A percentile compares a stretch with the other conserved stretches of the same genome.
phyloP scores from a whole-genome alignment of 495 filamentous ascomycete species.

The Penicillium diatomitis region DNA sequence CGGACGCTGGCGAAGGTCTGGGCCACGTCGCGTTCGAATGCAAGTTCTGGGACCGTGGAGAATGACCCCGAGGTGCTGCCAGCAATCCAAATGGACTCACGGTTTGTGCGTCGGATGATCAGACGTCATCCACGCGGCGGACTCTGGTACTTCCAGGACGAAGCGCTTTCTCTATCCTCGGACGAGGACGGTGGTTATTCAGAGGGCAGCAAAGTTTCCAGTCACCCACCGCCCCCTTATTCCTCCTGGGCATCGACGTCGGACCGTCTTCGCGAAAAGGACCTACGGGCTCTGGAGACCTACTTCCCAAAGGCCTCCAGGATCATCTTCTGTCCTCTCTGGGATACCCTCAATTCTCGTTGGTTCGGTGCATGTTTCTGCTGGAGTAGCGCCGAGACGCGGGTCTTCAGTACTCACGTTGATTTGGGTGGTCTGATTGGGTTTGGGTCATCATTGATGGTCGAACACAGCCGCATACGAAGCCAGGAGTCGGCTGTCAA shows the following conservation, averaged over 20 bases:
- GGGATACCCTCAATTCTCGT: conserved; percentile 46
- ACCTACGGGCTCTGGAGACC: conserved; percentile 14
- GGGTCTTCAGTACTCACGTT: conserved; percentile 12
- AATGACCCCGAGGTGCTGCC: not conserved
- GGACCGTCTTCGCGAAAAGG: not conserved
- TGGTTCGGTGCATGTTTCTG: conserved; percentile 55
- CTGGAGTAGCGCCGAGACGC: conserved; percentile 30
- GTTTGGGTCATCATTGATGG: conserved; percentile 52
- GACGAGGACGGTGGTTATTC: conserved; percentile 6
- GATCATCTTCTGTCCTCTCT: conserved; percentile 46
- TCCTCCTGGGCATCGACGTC: not conserved
- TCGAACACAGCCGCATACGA: conserved; percentile 45
- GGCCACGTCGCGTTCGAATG: conserved; percentile 2
- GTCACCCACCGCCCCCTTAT: not conserved
- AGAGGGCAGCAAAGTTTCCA: not conserved
- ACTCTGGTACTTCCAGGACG: conserved; percentile 12
- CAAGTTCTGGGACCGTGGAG: not conserved
- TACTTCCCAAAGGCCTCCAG: conserved; percentile 9
- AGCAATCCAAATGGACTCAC: conserved; percentile 3
- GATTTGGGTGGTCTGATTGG: conserved; percentile 34
- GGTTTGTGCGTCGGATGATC: conserved; percentile 8
- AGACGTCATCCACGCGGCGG: conserved; percentile 6
- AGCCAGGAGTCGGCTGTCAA: conserved; percentile 30
- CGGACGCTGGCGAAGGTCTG: conserved; percentile 2
- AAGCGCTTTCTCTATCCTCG: conserved; percentile 3